Conservation (phyloP, 2,329 filamentous ascomycete genomes). For the Pestalotiopsis sp. region DNA sequence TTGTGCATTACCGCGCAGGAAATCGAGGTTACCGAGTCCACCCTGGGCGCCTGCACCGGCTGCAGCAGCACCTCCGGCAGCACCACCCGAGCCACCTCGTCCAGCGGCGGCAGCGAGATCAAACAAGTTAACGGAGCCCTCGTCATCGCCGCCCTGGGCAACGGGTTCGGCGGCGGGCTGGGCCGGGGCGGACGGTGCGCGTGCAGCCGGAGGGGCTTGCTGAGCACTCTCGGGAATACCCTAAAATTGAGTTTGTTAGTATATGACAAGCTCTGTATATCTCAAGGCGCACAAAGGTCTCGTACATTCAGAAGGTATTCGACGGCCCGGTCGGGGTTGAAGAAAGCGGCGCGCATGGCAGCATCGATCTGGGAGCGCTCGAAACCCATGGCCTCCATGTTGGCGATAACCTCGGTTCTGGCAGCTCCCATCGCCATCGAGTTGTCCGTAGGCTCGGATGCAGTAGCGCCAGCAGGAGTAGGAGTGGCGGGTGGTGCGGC, state of each 20-base stretch:
- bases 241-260: slow-evolving; percentile 43
- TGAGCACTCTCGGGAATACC: slow-evolving; percentile 87
- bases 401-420: slow-evolving; percentile 78
- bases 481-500: slow-evolving; percentile 56
- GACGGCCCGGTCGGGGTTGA: slow-evolving; percentile 95
- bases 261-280: neutral
- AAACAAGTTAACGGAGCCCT: slow-evolving; percentile 83
- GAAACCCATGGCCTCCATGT: slow-evolving; percentile 99
- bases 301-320: slow-evolving; percentile 89
- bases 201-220: slow-evolving; percentile 59
- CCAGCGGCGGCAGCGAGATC: slow-evolving; percentile 85
- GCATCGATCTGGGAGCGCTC: slow-evolving; percentile 84
- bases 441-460: slow-evolving; percentile 49
- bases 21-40: slow-evolving; percentile 81
- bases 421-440: slow-evolving; percentile 86
- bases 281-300: slow-evolving; percentile 19
- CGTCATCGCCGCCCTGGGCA: slow-evolving; percentile 55
- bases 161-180: slow-evolving; percentile 40
- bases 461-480: slow-evolving; percentile 55
- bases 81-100: slow-evolving; percentile 45
- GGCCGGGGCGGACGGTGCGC: slow-evolving; percentile 40
- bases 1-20: slow-evolving; percentile 91
- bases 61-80: slow-evolving; percentile 49
- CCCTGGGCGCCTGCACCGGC: slow-evolving; percentile 45
- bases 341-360: slow-evolving; percentile 94